phyloP scores from a whole-genome alignment of 164 flowering plant genomes.

The Euptelea pleiosperma region DNA sequence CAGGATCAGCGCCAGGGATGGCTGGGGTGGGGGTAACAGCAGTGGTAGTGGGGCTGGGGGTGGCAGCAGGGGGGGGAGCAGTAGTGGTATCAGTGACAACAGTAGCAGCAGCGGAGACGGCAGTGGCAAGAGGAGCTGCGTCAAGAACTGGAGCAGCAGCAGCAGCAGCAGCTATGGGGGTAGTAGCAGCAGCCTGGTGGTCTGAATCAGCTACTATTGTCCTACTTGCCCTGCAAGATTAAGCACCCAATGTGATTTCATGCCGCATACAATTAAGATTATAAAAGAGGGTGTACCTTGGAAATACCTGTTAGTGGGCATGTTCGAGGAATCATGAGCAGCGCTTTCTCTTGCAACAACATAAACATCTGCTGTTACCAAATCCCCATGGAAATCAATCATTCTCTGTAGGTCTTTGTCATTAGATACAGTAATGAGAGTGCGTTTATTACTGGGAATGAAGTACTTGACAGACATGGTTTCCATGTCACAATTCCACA shows the following conservation, averaged over 20 bases:
- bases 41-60: too few relatives aligned
- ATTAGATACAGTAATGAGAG: slow-evolving; percentile 51
- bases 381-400: slow-evolving; percentile 53
- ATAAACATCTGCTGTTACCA: slow-evolving; percentile 61
- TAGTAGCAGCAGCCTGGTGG: slow-evolving; percentile 13
- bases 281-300: background rate
- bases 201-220: slow-evolving; percentile 34
- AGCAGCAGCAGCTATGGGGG: slow-evolving; percentile 14
- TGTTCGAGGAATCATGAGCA: slow-evolving; percentile 22
- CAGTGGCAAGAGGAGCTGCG: background rate
- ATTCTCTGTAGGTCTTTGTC: slow-evolving; percentile 63
- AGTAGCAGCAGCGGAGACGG: background rate
- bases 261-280: background rate
- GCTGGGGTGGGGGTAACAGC: too few relatives aligned
- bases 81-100: background rate
- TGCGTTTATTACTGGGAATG: slow-evolving; percentile 59
- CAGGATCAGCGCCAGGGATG: too few relatives aligned
- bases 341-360: slow-evolving; percentile 41
- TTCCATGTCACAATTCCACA: slow-evolving; percentile 38
- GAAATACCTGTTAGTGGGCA: slow-evolving; percentile 35
- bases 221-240: slow-evolving; percentile 38
- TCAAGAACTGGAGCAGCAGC: background rate
- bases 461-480: slow-evolving; percentile 62
- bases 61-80: background rate
- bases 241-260: background rate